Percentiles rank a stretch among this genome's conserved stretches.
phyloP scores from a whole-genome alignment of 306 rosid genomes.

The Vigna mungo region DNA sequence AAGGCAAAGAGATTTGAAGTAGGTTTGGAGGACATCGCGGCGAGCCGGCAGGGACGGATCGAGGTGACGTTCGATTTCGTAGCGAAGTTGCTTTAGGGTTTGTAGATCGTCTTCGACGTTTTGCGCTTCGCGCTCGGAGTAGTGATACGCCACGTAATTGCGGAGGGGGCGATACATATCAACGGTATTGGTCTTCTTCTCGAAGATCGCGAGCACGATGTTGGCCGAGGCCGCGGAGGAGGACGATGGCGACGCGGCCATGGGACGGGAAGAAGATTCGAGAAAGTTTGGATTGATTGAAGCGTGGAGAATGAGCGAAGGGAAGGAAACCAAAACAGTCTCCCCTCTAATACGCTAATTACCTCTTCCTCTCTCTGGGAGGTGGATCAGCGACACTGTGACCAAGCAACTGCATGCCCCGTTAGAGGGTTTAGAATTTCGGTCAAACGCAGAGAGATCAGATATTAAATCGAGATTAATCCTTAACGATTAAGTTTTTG shows the following conservation, averaged over 20 bases:
- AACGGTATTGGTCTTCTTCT: slow-evolving; percentile 77
- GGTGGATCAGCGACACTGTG: no score
- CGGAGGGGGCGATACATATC: slow-evolving; percentile 93
- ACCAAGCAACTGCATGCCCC: slow-evolving; percentile 3
- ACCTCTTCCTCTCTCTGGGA: no score
- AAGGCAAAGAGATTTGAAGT: slow-evolving; percentile 83
- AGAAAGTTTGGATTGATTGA: not conserved
- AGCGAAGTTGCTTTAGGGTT: slow-evolving; percentile 81
- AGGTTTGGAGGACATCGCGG: slow-evolving; percentile 82
- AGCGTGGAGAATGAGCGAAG: not conserved
- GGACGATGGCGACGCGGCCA: slow-evolving; percentile 76
- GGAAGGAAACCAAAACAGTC: not conserved
- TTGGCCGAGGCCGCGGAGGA: slow-evolving; percentile 61
- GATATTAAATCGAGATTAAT: no score
- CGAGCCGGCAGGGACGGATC: slow-evolving; percentile 89
- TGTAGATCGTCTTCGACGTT: slow-evolving; percentile 94
- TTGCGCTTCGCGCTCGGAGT: slow-evolving; percentile 98
- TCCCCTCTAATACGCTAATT: no score
- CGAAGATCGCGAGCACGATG: slow-evolving; percentile 90
- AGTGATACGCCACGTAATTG: slow-evolving; percentile 80
- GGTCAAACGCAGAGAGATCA: not conserved
- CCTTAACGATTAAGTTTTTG: no score
- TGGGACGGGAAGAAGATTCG: not conserved
- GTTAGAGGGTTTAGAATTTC: not conserved
- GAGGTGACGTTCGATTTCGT: slow-evolving; percentile 83